Evolutionary conservation across 495 filamentous ascomycete genomes (phyloP), one percentile per base, ranked within the genome.

Genomic region (Hyaloscypha variabilis): DNA sequence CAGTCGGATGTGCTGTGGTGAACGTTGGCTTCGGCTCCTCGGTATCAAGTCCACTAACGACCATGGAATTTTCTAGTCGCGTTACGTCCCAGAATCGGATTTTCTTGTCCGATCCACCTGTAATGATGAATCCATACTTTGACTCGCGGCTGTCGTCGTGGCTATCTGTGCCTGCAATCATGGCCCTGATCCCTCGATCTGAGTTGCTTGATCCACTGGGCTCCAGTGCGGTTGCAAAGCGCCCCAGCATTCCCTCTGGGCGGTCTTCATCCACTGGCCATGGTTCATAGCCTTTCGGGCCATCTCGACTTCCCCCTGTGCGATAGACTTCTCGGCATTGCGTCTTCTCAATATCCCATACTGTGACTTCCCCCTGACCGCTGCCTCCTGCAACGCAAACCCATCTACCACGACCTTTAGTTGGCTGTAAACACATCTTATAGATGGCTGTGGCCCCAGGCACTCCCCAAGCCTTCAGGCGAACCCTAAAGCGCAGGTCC

Each of bases 311-410:
- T 39, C 81, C 77, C 11, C 83, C 79, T 62, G 88, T 85, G 17
- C 91, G 88, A 77, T 94, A 98, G 2, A 97, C 88, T 75, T 97
- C 94, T 65, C 92, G 86, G 69, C 96, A 98, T 63, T 89, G 84
- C 23, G 88, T 85, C 72, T 94, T 95, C 71, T 98, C 94, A 19
- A 97, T 81, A 75, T 99, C 96, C 95, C 95, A 99, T 2, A 96
- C 89, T 1, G 92, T 96, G 21, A 99, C 85, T 71, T 98, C 94
- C n/a, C 91, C 92, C 64, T 91, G 88, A 10, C 87, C 88, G n/a
- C 91, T 96, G 23, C 93, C 93, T 30, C 94, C 92, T 1, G 92
- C 88, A 10, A 97, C 90, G 69, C 90, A 93, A 2, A 97, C 87
- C 85, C 90, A 92, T 65, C 85, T 88, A 5, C 88, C 89, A 10